Conservation (phyloP, 2,329 filamentous ascomycete species). For the Paecilomyces niveus region DNA sequence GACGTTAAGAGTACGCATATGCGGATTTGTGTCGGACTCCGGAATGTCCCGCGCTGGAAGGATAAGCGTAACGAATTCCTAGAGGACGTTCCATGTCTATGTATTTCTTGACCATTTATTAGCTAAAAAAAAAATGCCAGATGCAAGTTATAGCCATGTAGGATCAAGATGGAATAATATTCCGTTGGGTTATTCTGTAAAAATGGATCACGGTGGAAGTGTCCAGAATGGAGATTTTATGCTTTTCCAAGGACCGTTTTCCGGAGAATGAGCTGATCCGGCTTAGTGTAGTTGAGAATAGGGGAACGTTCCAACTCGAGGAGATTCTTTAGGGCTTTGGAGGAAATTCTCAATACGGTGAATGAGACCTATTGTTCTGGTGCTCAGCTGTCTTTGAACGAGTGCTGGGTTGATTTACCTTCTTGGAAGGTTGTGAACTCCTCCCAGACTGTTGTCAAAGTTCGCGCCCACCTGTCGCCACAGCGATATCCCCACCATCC, state of each 20-base stretch:
- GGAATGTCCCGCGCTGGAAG: neutral
- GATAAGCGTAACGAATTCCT: neutral
- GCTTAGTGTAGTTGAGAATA: neutral
- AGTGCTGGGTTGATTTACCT: neutral
- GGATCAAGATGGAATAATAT: neutral
- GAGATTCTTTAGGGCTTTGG: neutral
- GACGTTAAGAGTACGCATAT: neutral
- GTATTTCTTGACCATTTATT: neutral
- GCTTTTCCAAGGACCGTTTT: neutral
- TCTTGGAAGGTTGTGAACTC: neutral
- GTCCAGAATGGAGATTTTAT: neutral
- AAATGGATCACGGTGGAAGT: neutral
- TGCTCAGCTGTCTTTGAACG: no score
- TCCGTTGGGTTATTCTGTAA: neutral
- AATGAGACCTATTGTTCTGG: no score
- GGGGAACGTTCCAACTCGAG: neutral
- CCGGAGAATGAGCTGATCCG: neutral
- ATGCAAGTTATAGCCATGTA: neutral
- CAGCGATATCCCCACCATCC: constrained; percentile 1
- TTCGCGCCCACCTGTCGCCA: neutral
- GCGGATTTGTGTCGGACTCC: neutral
- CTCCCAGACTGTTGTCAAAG: neutral
- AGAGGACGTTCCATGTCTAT: neutral
- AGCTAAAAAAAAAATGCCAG: neutral
- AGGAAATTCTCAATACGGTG: no score